These are phyloP conservation scores for Boletus coccyginus DNA, from an alignment of 768 basidiomycete genomes.

Conservation along the genomic window DNA sequence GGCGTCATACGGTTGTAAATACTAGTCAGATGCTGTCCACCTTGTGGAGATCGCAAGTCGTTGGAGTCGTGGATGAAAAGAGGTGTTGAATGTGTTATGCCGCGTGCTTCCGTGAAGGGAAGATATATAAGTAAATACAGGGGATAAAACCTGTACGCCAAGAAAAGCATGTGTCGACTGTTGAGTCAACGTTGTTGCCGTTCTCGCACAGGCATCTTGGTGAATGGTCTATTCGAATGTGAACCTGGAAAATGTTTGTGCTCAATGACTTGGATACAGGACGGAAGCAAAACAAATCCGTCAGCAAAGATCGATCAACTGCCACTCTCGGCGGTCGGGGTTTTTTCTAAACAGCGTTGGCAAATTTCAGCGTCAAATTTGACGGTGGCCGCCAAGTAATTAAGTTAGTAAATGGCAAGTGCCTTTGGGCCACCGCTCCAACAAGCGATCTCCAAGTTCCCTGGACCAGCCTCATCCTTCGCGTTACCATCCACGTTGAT, in stretches of 20 bases:
- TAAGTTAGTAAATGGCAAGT: too few species aligned
- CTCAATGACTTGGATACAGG: neutral
- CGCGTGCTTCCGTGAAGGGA: neutral
- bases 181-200: neutral
- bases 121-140: neutral
- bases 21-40: neutral
- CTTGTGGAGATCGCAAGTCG: slow-evolving; percentile 4
- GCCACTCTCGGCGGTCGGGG: neutral
- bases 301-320: neutral
- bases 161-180: neutral
- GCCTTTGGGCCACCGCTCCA: too few species aligned
- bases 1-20: neutral
- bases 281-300: slow-evolving; percentile 2
- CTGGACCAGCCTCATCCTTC: too few species aligned
- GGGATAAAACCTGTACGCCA: slow-evolving; percentile 13
- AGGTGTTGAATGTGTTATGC: neutral
- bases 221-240: neutral
- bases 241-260: neutral
- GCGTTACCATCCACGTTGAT: neutral
- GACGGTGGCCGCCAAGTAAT: too few species aligned
- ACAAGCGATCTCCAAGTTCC: too few species aligned
- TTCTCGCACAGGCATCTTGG: neutral
- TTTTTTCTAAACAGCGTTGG: neutral
- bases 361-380: neutral
- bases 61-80: neutral